Conservation (phyloP, 2,329 filamentous ascomycete species). For the Trichoderma polysporum region DNA sequence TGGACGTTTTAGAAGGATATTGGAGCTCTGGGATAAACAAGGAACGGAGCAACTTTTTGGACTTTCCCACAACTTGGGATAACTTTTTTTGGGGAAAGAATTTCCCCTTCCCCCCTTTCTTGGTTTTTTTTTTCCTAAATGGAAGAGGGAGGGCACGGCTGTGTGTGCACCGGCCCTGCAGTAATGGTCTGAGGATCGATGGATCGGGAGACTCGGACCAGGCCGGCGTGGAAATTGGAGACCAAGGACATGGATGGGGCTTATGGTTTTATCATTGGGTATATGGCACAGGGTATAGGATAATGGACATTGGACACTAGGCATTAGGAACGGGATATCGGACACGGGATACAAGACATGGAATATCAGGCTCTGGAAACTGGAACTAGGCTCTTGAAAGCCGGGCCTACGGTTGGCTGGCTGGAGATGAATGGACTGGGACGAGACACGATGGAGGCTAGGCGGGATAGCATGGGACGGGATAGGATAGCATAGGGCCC, state of each 20-base stretch:
- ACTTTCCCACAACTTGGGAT: background rate
- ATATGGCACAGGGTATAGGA: background rate
- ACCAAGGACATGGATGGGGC: background rate
- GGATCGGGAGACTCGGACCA: constrained; percentile 11
- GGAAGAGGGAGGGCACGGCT: background rate
- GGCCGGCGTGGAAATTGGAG: background rate
- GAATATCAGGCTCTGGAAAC: background rate
- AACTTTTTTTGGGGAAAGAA: background rate
- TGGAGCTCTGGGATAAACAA: constrained; percentile 15
- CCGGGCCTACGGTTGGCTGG: background rate
- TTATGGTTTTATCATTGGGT: background rate
- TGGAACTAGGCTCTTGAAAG: constrained; percentile 7
- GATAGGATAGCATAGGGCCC: background rate
- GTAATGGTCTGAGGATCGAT: background rate
- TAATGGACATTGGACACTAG: background rate
- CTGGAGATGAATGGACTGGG: background rate
- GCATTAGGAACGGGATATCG: background rate
- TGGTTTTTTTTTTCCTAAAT: background rate
- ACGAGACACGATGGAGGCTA: background rate
- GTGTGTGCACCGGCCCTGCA: background rate
- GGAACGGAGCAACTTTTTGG: constrained; percentile 4
- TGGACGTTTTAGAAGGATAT: constrained; percentile 14
- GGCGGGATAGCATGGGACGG: background rate
- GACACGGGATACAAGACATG: constrained; percentile 4
- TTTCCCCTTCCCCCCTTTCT: background rate